Base-by-base conservation (phyloP, 306 rosid genomes). In the Calophaca sinica region DNA sequence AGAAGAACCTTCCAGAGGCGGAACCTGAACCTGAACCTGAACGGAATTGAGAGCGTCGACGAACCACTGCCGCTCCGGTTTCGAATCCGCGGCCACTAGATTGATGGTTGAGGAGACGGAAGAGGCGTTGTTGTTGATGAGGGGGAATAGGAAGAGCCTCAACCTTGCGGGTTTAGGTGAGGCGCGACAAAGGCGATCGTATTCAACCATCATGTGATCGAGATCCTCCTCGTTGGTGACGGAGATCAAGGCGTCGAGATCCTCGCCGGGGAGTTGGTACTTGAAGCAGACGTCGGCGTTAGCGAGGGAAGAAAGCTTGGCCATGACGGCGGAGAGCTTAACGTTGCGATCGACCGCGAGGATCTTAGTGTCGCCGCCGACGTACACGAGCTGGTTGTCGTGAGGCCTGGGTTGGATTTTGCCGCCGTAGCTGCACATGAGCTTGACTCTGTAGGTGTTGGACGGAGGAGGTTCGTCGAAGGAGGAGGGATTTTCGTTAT, bases 221-320 rank as follows among this genome's bases (percentile, higher is more conserved):
- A 94, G 93, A 79, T 94, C 97, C 20, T 94, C 98, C 9, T 91
- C 94, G 49, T 88, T 89, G 68, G 88, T 88, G 50, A 94, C 96
- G 35, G 98, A 94, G 62, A 91, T 91, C 71, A 94, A 81, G 5
- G 97, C 90, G 60, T 94, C 97, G 74, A 94, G 97, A 57, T 91
- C 98, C 58, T 91, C 97, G 14, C 96, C 96, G 1, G 93, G 98
- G 29, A 89, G 96, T 65, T 91, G 97, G 76, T 94, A 94, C 83
- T 94, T 94, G 80, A 94, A 80, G 76, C 84, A 87, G 69, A 87
- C 55, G 4, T 72, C 77, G 58, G 74, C 79, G 61, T 72, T 74
- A 15, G 83, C 72, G 35, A 94, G 81, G 26, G 94, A 78, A 2
- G 88, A 81, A 28, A 94, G 92, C 80, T 85, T 91, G 31, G 83